Evolutionary conservation across 2,329 filamentous ascomycete genomes (phyloP).

Genomic region (Colletotrichum spaethianum): DNA sequence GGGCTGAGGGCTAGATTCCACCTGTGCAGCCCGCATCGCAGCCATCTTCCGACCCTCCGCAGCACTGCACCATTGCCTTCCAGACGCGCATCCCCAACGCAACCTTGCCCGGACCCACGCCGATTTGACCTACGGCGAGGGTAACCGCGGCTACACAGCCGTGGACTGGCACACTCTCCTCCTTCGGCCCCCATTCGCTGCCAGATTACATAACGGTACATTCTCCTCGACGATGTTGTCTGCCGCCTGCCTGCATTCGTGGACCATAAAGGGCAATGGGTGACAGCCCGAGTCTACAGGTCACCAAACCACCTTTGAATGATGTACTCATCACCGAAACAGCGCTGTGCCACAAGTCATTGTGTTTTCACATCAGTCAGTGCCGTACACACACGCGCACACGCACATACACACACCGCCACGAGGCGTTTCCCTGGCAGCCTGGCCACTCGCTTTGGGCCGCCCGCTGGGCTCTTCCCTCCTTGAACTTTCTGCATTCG

Average conservation of each 20-base stretch:
- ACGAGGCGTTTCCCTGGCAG: not conserved
- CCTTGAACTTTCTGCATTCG: constrained; percentile 9
- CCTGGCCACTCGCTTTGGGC: not conserved
- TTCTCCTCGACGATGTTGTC: not conserved
- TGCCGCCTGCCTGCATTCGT: not conserved
- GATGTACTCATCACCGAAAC: not conserved
- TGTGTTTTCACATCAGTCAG: not conserved
- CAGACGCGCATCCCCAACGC: no score
- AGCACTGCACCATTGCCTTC: not conserved
- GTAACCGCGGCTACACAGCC: constrained; percentile 17
- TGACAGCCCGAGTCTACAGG: not conserved
- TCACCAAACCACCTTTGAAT: no score
- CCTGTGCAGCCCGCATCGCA: constrained; percentile 3
- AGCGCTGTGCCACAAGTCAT: not conserved
- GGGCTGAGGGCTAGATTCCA: constrained; percentile 6
- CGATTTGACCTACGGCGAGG: not conserved
- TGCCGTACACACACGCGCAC: not conserved
- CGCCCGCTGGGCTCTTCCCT: no score
- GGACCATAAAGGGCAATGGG: not conserved
- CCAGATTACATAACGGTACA: no score
- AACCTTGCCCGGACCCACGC: not conserved
- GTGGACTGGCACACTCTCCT: constrained; percentile 8
- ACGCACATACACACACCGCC: not conserved
- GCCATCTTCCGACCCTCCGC: not conserved
- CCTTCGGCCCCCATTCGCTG: no score